Evolutionary conservation across 768 basidiomycete species (phyloP), one percentile per base, ranked within the genome.

Genomic region (Chalciporus chontae): DNA sequence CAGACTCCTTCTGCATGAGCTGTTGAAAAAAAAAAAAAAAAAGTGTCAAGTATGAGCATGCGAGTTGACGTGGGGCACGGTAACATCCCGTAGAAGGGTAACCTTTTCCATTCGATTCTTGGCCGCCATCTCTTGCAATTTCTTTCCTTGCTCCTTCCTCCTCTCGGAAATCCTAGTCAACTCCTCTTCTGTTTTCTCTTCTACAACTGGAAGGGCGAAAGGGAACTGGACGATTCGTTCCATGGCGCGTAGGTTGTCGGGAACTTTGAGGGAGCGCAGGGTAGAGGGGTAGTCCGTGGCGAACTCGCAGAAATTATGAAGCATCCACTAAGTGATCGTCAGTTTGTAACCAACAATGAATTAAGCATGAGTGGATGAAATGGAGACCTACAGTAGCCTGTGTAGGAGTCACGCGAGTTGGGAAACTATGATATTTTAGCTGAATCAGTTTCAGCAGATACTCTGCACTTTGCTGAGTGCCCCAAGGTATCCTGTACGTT

Each of bases 131-230:
- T 97, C 94, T 68, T 96, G 94, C 44, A 99, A 66, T 61, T 90
- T 84, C 48, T 81, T 77, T 0, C 92, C 94, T 60, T 93, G 88
- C 67, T 97, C 94, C 62, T 79, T 84, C 48, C 87, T 72, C 66
- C 81, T 85, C 67, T 97, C 94, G 1, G 85, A 74, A 32, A 84
- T 78, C 31, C 82, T 77, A 4, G 83, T 79, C 0, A 96, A 67
- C 62, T 97, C 94, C 59, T 97, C 95, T 55, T 94, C 91, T 0
- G 90, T 87, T 69, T 94, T 96, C 66, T 93, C 90, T 36, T 90
- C 86, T 1, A 76, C 67, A 1, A 78, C 76, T 3, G 80, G 69
- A 13, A 72, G 57, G 0, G 79, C 70, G 61, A 83, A 97, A 0
- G 95, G 94, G 63, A 97, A 97, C 63, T 97, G 94, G 27, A 96